Evolutionary conservation across 2,329 filamentous ascomycete genomes (phyloP).

Genomic region (Fusarium sp.): DNA sequence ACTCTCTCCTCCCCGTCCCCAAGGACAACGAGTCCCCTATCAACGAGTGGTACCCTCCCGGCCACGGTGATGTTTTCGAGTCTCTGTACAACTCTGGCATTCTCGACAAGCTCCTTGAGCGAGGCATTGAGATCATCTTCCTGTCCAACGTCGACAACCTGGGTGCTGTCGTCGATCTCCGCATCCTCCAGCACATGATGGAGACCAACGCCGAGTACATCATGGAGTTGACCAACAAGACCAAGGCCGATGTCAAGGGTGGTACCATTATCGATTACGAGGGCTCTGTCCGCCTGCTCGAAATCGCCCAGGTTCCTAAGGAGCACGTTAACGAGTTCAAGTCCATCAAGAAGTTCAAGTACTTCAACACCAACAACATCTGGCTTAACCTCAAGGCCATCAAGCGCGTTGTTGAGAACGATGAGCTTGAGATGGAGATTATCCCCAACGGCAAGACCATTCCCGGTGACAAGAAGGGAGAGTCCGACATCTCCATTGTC

Average conservation of each 20-base stretch:
- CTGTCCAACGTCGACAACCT: conserved; percentile 99
- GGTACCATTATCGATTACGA: conserved; percentile 99
- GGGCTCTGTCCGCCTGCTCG: conserved; percentile 93
- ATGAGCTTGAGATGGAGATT: conserved; percentile 99
- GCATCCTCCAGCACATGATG: conserved; percentile 99
- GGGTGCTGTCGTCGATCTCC: conserved; percentile 95
- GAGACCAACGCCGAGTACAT: conserved; percentile 98
- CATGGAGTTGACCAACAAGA: conserved; percentile 99
- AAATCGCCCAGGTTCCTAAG: conserved; percentile 99
- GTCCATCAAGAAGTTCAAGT: conserved; percentile 99
- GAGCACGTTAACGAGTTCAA: conserved; percentile 99
- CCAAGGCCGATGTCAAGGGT: conserved; percentile 99
- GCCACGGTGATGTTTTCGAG: conserved; percentile 99
- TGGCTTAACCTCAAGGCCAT: conserved; percentile 98
- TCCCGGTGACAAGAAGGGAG: conserved; percentile 98
- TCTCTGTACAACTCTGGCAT: conserved; percentile 99
- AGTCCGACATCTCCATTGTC: conserved; percentile 96
- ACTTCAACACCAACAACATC: conserved; percentile 99
- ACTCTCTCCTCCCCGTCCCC: conserved; percentile 94
- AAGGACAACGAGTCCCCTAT: conserved; percentile 89
- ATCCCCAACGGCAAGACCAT: conserved; percentile 99
- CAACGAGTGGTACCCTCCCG: conserved; percentile 98
- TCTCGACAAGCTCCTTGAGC: conserved; percentile 93
- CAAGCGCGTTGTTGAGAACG: conserved; percentile 98
- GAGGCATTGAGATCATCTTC: conserved; percentile 98